Conservation (phyloP, 352 stramenopile species). For the Peronospora belbahrii region DNA sequence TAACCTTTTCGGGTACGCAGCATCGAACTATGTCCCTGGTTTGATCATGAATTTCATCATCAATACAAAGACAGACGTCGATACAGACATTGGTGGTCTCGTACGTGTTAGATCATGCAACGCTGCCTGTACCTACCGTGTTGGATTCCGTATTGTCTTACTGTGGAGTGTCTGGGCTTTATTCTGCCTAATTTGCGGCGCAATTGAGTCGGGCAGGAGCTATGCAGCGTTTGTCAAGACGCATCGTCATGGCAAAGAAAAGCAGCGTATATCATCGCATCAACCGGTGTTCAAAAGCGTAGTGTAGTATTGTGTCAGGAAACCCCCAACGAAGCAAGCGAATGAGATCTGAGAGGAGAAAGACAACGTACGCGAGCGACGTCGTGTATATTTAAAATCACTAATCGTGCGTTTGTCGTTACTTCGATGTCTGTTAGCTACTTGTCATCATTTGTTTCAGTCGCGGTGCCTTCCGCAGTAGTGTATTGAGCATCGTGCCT, state of each 20-base stretch:
- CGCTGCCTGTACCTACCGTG: constrained; percentile 68
- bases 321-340: background rate
- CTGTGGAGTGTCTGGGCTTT: constrained; percentile 69
- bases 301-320: constrained; percentile 11
- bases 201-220: constrained; percentile 32
- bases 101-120: constrained; percentile 34
- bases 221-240: constrained; percentile 9
- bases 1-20: constrained; percentile 81
- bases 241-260: constrained; percentile 12
- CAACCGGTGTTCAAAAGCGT: constrained; percentile 17
- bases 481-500: constrained; percentile 76
- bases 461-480: constrained; percentile 61
- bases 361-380: constrained; percentile 17
- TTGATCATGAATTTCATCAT: constrained; percentile 82
- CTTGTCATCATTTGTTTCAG: constrained; percentile 58
- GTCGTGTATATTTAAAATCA: constrained; percentile 25
- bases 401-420: constrained; percentile 10
- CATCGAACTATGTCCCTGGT: constrained; percentile 77
- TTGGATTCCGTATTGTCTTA: constrained; percentile 77
- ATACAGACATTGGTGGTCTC: constrained; percentile 11
- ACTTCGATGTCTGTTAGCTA: constrained; percentile 9
- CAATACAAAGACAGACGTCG: constrained; percentile 25
- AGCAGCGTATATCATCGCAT: constrained; percentile 8
- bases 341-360: constrained; percentile 11
- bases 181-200: constrained; percentile 48